Percentiles rank a stretch among this genome's conserved stretches.
These are phyloP conservation scores for Fusarium sp. DNA, from an alignment of 2,329 filamentous ascomycete genomes.

Conservation along the genomic window DNA sequence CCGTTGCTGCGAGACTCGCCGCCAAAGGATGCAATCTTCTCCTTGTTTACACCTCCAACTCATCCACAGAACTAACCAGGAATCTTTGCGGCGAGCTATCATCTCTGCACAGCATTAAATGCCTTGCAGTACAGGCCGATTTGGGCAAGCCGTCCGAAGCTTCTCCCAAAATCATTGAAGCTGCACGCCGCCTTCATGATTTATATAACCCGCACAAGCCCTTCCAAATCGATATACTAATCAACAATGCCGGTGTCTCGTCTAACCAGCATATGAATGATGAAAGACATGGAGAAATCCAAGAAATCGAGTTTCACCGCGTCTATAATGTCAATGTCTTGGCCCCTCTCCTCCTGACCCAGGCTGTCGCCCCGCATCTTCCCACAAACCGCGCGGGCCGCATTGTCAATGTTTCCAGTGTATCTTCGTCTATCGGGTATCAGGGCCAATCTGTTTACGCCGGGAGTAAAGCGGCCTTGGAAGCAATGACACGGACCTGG, in stretches of 20 bases:
- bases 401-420: slow-evolving; percentile 66
- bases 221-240: slow-evolving; percentile 75
- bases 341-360: slow-evolving; percentile 80
- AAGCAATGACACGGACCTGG: slow-evolving; percentile 69
- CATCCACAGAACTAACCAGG: slow-evolving; percentile 58
- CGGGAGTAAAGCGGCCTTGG: slow-evolving; percentile 66
- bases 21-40: slow-evolving; percentile 69
- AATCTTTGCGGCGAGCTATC: slow-evolving; percentile 59
- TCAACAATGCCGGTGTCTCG: slow-evolving; percentile 85
- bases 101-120: slow-evolving; percentile 52
- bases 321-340: slow-evolving; percentile 85
- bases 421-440: slow-evolving; percentile 64
- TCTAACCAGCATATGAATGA: slow-evolving; percentile 73
- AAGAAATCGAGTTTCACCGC: slow-evolving; percentile 71
- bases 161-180: slow-evolving; percentile 43
- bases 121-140: slow-evolving; percentile 44
- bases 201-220: slow-evolving; percentile 33
- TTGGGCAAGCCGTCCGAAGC: slow-evolving; percentile 42
- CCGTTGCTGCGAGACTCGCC: slow-evolving; percentile 66
- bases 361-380: slow-evolving; percentile 76
- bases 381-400: slow-evolving; percentile 71
- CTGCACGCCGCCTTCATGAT: slow-evolving; percentile 42
- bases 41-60: slow-evolving; percentile 68
- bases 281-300: slow-evolving; percentile 60
- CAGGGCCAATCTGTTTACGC: slow-evolving; percentile 66